Evolutionary conservation across 192 early-diverging fungal species (phyloP).

Genomic region (Coemansia sp.): DNA sequence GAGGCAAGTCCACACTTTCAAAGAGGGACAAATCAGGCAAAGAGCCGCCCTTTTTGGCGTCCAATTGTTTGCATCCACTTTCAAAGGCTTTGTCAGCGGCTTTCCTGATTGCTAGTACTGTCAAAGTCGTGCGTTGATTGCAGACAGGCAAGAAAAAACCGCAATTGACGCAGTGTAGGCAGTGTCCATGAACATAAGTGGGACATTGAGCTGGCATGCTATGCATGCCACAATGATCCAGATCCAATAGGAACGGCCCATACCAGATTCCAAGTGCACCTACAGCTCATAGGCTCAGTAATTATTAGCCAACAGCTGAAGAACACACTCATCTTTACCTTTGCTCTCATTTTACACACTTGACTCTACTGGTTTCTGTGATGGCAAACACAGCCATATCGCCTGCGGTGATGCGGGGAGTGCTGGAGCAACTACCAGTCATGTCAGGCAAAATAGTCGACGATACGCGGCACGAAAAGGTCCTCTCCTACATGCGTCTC

Average conservation of each 20-base stretch:
- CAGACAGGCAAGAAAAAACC: not conserved
- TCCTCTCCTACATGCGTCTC: constrained; percentile 64
- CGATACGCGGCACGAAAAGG: constrained; percentile 76
- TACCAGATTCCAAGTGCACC: not conserved
- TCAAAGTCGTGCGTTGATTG: too few species aligned
- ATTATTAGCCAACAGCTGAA: not conserved
- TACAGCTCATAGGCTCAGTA: not conserved
- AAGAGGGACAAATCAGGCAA: not conserved
- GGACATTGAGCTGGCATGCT: too few species aligned
- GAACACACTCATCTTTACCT: not conserved
- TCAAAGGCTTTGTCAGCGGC: not conserved
- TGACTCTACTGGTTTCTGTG: not conserved
- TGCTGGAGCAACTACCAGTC: constrained; percentile 61
- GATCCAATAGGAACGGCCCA: not conserved
- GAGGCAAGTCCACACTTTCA: not conserved
- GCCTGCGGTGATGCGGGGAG: constrained; percentile 38
- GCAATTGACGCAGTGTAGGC: not conserved
- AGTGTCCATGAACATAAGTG: too few species aligned
- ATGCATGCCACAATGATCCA: not conserved
- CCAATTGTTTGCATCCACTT: not conserved
- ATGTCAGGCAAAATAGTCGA: constrained; percentile 76
- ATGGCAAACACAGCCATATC: constrained; percentile 49
- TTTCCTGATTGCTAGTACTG: not conserved
- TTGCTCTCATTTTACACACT: not conserved
- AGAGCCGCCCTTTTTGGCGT: too few species aligned